These are phyloP conservation scores for Cryphonectria radicalis DNA, from an alignment of 2,329 filamentous ascomycete species.

Conservation along the genomic window DNA sequence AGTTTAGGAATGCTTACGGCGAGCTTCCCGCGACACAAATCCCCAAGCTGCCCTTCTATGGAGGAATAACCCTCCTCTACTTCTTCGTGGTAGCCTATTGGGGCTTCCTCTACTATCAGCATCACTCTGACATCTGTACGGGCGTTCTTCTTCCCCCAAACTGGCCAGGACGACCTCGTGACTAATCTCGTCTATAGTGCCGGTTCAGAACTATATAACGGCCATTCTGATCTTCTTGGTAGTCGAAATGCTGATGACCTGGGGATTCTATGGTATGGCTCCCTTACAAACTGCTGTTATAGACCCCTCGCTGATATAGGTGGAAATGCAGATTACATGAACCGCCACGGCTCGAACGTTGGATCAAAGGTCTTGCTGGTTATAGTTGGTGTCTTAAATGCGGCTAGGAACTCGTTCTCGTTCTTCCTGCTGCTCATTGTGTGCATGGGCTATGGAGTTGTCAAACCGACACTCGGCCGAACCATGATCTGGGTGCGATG, in stretches of 20 bases:
- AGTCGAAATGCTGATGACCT: conserved; percentile 96
- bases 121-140: conserved; percentile 86
- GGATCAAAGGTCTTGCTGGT: conserved; percentile 86
- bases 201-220: conserved; percentile 98
- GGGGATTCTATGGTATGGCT: conserved; percentile 85
- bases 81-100: conserved; percentile 85
- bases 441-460: conserved; percentile 98
- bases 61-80: conserved; percentile 90
- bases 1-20: conserved; percentile 95
- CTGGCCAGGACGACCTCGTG: neutral
- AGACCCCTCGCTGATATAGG: conserved; percentile 12
- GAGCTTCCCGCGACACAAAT: conserved; percentile 96
- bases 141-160: conserved; percentile 27
- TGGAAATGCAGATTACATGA: conserved; percentile 74
- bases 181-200: conserved; percentile 59
- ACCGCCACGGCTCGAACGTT: conserved; percentile 82
- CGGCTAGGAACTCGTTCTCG: conserved; percentile 93
- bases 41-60: conserved; percentile 96
- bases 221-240: conserved; percentile 94
- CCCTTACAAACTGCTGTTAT: neutral
- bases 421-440: conserved; percentile 98
- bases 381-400: conserved; percentile 90
- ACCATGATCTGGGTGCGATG: conserved; percentile 94
- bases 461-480: conserved; percentile 87
- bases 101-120: conserved; percentile 94